Evolutionary conservation across 768 basidiomycete species (phyloP).

Genomic region (Pisolithus tinctorius): DNA sequence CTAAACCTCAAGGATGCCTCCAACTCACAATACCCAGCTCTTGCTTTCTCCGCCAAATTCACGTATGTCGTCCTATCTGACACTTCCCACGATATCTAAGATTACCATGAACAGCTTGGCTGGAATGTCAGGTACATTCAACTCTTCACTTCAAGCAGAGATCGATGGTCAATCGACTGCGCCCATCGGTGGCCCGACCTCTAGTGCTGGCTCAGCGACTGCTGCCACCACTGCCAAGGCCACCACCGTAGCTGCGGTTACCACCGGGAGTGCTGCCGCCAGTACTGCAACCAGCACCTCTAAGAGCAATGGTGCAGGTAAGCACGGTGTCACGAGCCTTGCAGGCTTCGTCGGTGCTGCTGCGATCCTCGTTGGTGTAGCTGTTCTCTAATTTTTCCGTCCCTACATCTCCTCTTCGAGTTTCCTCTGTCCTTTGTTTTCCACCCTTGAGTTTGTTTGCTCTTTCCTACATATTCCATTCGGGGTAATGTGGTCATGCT

Average conservation of each 20-base stretch:
- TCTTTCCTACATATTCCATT: too few species aligned
- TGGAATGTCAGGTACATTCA: constrained; percentile 72
- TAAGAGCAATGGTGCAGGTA: constrained; percentile 17
- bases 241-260: not conserved
- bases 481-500: too few species aligned
- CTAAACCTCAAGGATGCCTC: constrained; percentile 42
- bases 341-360: constrained; percentile 17
- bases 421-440: too few species aligned
- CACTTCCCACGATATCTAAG: not conserved
- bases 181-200: constrained; percentile 38
- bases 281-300: constrained; percentile 8
- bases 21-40: constrained; percentile 46
- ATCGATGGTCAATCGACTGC: constrained; percentile 58
- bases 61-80: constrained; percentile 37
- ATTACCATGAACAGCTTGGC: constrained; percentile 38
- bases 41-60: constrained; percentile 79
- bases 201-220: constrained; percentile 18
- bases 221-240: not conserved
- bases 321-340: constrained; percentile 12
- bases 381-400: constrained; percentile 14
- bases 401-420: not conserved
- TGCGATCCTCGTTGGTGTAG: constrained; percentile 16
- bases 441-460: too few species aligned
- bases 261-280: constrained; percentile 7
- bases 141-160: constrained; percentile 42